Conservation (phyloP, 2,329 filamentous ascomycete species). For the Ilyonectria destructans region DNA sequence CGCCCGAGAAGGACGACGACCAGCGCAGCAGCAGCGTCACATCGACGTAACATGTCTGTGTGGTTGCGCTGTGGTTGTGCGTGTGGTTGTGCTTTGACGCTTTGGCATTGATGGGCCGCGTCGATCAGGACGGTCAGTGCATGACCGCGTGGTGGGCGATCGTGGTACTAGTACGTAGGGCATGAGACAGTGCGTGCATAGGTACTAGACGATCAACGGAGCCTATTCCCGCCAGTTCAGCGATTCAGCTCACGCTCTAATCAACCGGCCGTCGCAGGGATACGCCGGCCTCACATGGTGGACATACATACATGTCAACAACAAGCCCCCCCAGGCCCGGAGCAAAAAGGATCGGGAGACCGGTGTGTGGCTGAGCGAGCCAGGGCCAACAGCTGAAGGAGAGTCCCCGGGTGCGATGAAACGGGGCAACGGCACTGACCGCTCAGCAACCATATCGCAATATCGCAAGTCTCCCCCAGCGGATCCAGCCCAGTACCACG, state of each 20-base stretch:
- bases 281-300: background rate
- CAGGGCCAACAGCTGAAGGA: conserved; percentile 14
- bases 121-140: background rate
- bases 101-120: background rate
- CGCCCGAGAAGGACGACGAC: background rate
- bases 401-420: background rate
- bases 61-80: background rate
- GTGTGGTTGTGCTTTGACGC: background rate
- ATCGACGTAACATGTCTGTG: background rate
- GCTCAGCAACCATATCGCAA: background rate
- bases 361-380: conserved; percentile 26
- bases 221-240: background rate
- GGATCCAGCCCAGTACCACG: background rate
- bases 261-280: conserved; percentile 1
- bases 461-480: background rate
- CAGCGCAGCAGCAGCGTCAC: conserved; percentile 6
- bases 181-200: background rate
- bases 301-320: background rate
- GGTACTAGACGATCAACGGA: background rate
- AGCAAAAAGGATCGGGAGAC: conserved; percentile 14
- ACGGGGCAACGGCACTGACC: conserved; percentile 1
- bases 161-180: background rate
- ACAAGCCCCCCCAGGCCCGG: background rate
- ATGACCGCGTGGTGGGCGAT: background rate
- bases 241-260: background rate